These are phyloP conservation scores for Inga leiocalycina DNA, from an alignment of 306 rosid genomes.

Conservation along the genomic window DNA sequence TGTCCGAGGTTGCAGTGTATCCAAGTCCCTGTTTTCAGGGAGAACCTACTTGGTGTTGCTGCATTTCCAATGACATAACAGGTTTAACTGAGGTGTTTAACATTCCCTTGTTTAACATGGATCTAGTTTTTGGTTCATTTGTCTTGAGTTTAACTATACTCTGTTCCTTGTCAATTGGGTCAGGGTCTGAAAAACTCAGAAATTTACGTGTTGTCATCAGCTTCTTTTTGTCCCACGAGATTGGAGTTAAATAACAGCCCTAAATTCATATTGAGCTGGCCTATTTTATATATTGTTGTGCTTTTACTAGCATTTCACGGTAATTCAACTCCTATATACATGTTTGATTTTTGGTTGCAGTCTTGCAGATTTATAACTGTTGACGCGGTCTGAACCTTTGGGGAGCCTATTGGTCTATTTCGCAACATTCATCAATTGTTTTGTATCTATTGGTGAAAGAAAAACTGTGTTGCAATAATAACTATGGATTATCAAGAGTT, in stretches of 20 bases:
- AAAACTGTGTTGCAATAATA: no score
- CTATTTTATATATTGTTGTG: no score
- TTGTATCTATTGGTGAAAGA: no score
- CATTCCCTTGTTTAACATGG: neutral
- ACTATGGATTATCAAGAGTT: no score
- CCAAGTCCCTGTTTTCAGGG: conserved; percentile 49
- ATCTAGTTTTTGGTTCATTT: no score
- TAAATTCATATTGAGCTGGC: conserved; percentile 16
- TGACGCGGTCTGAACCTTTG: no score
- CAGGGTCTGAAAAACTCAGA: conserved; percentile 67
- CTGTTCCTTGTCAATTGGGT: neutral
- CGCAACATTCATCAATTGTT: no score
- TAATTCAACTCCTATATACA: no score
- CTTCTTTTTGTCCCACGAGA: conserved; percentile 51
- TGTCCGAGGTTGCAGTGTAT: conserved; percentile 41
- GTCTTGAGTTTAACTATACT: conserved; percentile 63
- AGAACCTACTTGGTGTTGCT: conserved; percentile 56
- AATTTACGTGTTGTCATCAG: conserved; percentile 74
- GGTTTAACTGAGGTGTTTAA: conserved; percentile 37
- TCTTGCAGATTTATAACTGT: no score
- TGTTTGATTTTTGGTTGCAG: no score
- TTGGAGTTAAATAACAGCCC: conserved; percentile 81
- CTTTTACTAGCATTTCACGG: no score
- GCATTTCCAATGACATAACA: conserved; percentile 46
- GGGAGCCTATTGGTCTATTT: no score